Percentiles rank a stretch among this genome's conserved stretches.
Conservation (phyloP, 2,329 filamentous ascomycete genomes). For the Ascochyta lentis region DNA sequence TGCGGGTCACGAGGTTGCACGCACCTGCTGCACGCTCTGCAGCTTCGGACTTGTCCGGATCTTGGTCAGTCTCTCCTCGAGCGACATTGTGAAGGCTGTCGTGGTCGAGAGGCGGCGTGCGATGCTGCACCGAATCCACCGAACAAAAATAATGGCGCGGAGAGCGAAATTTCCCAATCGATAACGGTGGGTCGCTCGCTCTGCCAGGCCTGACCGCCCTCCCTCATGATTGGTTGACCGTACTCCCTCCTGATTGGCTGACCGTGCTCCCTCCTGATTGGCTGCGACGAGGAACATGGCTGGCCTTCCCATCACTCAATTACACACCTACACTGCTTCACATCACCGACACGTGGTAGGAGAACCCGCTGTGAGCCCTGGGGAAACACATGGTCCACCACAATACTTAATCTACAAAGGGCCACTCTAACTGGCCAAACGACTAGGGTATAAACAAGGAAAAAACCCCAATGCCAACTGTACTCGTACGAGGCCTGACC, state of each 20-base stretch:
- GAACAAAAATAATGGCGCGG: conserved; percentile 9
- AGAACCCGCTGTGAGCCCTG: too few species aligned
- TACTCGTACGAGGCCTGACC: conserved; percentile 1
- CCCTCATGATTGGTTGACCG: neutral
- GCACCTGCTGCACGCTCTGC: conserved; percentile 91
- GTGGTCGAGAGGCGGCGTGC: conserved; percentile 19
- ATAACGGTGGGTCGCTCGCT: conserved; percentile 5
- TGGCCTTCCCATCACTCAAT: too few species aligned
- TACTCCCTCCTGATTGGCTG: neutral
- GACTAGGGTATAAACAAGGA: conserved; percentile 16
- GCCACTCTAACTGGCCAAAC: conserved; percentile 1
- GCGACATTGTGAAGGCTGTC: conserved; percentile 55
- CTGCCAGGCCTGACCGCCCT: neutral
- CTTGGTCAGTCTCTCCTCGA: conserved; percentile 94
- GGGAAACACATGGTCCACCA: neutral
- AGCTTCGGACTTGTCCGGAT: conserved; percentile 91
- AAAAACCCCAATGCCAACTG: conserved; percentile 7
- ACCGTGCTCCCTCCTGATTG: neutral
- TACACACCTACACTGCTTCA: too few species aligned
- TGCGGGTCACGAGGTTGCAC: neutral
- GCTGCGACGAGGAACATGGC: neutral
- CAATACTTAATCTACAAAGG: neutral
- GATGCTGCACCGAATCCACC: neutral
- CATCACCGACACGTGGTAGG: too few species aligned
- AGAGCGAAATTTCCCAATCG: conserved; percentile 11